Percentiles rank a stretch among this genome's conserved stretches.
Evolutionary conservation across 2,329 filamentous ascomycete genomes (phyloP).

Genomic region (Colletotrichum sp.): DNA sequence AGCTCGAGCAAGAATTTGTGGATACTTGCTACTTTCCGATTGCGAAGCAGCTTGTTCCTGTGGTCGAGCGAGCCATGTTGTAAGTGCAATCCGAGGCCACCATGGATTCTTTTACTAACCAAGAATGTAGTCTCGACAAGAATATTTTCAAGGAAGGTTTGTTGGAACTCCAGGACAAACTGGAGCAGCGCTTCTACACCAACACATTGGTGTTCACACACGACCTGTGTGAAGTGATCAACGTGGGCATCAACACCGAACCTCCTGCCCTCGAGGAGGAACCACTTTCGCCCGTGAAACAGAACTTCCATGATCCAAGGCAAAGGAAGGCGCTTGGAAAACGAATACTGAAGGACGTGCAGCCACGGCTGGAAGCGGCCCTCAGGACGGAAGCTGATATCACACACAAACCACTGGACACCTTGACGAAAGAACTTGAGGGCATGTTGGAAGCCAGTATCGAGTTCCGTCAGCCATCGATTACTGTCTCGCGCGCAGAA

Average conservation of each 20-base stretch:
- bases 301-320: conserved; percentile 70
- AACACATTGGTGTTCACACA: conserved; percentile 62
- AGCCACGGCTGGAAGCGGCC: conserved; percentile 78
- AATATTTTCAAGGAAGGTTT: conserved; percentile 62
- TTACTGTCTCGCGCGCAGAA: conserved; percentile 36
- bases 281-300: conserved; percentile 55
- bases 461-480: conserved; percentile 53
- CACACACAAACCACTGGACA: conserved; percentile 71
- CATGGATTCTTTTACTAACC: conserved; percentile 41
- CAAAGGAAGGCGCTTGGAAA: conserved; percentile 87
- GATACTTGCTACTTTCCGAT: conserved; percentile 94
- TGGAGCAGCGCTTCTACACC: conserved; percentile 64
- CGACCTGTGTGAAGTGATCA: conserved; percentile 61
- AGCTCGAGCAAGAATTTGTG: conserved; percentile 79
- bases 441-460: conserved; percentile 73
- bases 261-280: conserved; percentile 30
- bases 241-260: conserved; percentile 53
- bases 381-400: conserved; percentile 84
- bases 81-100: conserved; percentile 56
- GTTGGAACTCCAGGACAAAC: conserved; percentile 51
- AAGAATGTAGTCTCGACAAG: conserved; percentile 63
- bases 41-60: conserved; percentile 74
- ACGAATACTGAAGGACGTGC: conserved; percentile 83
- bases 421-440: conserved; percentile 76
- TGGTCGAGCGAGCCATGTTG: conserved; percentile 81